Conservation (phyloP, 495 filamentous ascomycete species). For the Talaromyces liani region DNA sequence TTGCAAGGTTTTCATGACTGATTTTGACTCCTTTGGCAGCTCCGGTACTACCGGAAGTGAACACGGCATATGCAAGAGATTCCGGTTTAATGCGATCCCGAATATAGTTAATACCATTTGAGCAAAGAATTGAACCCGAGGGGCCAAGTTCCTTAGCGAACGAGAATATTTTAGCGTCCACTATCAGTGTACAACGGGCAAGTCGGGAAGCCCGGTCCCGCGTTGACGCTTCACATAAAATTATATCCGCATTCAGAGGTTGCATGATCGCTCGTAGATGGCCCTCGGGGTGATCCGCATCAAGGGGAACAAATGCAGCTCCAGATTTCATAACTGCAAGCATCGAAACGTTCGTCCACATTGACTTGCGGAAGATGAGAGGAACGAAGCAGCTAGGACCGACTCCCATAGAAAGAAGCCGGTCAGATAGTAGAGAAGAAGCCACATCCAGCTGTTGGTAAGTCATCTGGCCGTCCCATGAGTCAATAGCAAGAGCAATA, state of each 20-base stretch:
- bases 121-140: too few species aligned
- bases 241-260: background rate
- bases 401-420: conserved; percentile 38
- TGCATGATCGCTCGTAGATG: conserved; percentile 19
- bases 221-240: background rate
- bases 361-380: conserved; percentile 1
- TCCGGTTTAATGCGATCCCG: too few species aligned
- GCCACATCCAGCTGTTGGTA: conserved; percentile 28
- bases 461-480: conserved; percentile 31
- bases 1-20: conserved; percentile 23
- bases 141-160: background rate
- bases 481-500: conserved; percentile 20
- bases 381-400: conserved; percentile 7
- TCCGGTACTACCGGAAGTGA: conserved; percentile 31
- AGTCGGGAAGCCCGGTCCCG: background rate
- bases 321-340: conserved; percentile 41
- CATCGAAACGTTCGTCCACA: conserved; percentile 36
- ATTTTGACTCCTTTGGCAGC: conserved; percentile 37
- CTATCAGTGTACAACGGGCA: background rate
- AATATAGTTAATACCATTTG: too few species aligned
- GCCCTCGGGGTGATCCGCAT: conserved; percentile 18
- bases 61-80: conserved; percentile 1
- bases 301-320: conserved; percentile 37
- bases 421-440: conserved; percentile 25
- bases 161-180: background rate